Evolutionary conservation across 2,329 filamentous ascomycete genomes (phyloP), one percentile per base, ranked within the genome.

Genomic region (Blastomyces emzantsi): DNA sequence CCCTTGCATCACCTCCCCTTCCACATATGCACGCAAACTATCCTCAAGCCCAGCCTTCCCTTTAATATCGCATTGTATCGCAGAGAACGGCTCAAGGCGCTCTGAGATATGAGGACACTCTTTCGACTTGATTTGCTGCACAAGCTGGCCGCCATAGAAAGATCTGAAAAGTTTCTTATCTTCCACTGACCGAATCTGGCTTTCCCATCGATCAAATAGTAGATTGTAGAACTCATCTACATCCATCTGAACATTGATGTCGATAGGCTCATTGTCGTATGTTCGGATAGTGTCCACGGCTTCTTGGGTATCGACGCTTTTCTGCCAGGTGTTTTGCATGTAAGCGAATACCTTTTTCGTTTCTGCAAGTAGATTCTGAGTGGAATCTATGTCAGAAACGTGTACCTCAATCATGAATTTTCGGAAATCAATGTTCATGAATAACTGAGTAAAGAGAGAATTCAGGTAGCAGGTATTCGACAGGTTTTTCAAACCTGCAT

Each of bases 391-490:
- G 66, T 88, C 84, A 17, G 79, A 74, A 30, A 90, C 78, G 9
- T 80, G 75, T n/a, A 84, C 80, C 63, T 80, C 76, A 65, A 97
- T 81, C 69, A 99, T 89, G 74, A 97, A 96, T 19, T 85, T 82
- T 22, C 94, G 87, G 71, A 99, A 97, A 7, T 86, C 83, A 19
- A 90, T 78, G 72, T 99, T 97, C 91, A 97, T 97, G 79, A 93
- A 99, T 0, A 99, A 84, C 72, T 99, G 94, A 0, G 92, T 93
- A 65, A 97, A 83, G 0, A 99, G 80, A 0, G 94, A 97, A 73
- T 99, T 99, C 72, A 97, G 83, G 73, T 99, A 99, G 76, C 94
- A 99, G 0, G 95, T 97, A 73, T 97, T 96, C 11, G 91, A 94
- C 19, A 97, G 82, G 70, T 99, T 99, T 63, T 84, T 84, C n/a